Evolutionary conservation across 148 eudicot genomes (phyloP), one percentile per base, ranked within the genome.

Genomic region (Drosera capensis): DNA sequence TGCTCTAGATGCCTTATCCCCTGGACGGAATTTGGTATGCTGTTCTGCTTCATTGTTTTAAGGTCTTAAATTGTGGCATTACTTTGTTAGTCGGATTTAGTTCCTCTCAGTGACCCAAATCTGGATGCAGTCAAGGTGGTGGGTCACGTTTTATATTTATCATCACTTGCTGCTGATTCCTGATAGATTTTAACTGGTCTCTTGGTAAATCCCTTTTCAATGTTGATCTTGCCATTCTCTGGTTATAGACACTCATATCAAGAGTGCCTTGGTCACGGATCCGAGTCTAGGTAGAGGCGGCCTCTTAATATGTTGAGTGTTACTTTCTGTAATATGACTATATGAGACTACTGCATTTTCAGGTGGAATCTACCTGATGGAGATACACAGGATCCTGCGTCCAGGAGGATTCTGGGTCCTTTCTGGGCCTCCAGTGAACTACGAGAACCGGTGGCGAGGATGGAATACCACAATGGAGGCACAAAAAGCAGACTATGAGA

Each of bases 341-440:
- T 11, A 1, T 1, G 14, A 20, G 1, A 8, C 7, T 20, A 22
- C 23, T 19, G 7, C 20, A 0, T 53, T 8, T 47, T 30, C 55
- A 90, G 97, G 97, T 65, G 97, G 97, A 50, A 31, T 90, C 52
- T 90, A 90, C 74, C 97, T 90, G 54, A 63, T 80, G 65, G 97
- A 90, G 65, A 57, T 90, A 52, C 81, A 90, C 55, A 83, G 97
- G 7, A 78, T 90, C 19, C 86, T 90, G 23, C 74, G 97, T 2
- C 95, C 97, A 0, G 95, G 93, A 46, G 97, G 97, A 40, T 90
- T 90, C 62, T 90, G 97, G 97, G 73, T 84, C 17, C 97, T 90
- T 14, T 90, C 97, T 1, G 97, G 97, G 11, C 97, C 97, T 9
- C 97, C 97, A 3, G 78, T 90, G 55, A 90, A 90, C 74, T 90